A percentile compares a stretch with the other conserved stretches of the same genome.
Evolutionary conservation across 2,329 filamentous ascomycete genomes (phyloP).

Genomic region (Helotiales sp.): DNA sequence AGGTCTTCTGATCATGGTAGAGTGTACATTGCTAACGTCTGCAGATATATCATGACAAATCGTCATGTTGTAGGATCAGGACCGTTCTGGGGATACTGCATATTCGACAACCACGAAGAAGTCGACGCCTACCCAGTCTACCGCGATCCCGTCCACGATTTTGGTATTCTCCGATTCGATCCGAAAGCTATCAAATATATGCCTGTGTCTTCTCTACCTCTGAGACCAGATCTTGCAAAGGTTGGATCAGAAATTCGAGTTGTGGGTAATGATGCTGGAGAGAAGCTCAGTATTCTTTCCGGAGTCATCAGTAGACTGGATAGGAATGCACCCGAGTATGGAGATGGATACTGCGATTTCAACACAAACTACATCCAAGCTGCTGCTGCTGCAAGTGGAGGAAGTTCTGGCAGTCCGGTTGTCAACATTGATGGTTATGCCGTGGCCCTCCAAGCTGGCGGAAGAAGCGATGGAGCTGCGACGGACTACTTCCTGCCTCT

Average conservation of each 20-base stretch:
- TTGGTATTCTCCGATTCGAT: constrained; percentile 94
- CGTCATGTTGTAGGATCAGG: constrained; percentile 92
- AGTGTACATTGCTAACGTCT: constrained; percentile 28
- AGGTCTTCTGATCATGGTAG: background rate
- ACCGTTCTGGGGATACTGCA: constrained; percentile 96
- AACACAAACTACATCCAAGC: constrained; percentile 96
- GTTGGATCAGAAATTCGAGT: constrained; percentile 95
- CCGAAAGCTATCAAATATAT: constrained; percentile 97
- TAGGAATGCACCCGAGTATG: constrained; percentile 95
- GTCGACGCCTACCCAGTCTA: constrained; percentile 97
- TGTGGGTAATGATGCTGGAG: constrained; percentile 96
- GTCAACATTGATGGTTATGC: constrained; percentile 93
- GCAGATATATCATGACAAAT: constrained; percentile 78
- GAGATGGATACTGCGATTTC: constrained; percentile 97
- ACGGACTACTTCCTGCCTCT: constrained; percentile 97
- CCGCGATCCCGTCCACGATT: constrained; percentile 97
- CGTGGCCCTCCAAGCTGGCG: constrained; percentile 90
- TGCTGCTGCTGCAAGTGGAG: constrained; percentile 92
- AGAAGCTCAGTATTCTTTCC: constrained; percentile 96
- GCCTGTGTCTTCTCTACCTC: constrained; percentile 75
- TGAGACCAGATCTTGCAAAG: constrained; percentile 83
- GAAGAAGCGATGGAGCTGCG: constrained; percentile 88
- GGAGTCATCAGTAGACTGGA: constrained; percentile 96
- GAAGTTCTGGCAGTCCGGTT: constrained; percentile 96
- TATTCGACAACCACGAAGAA: constrained; percentile 98